These are phyloP conservation scores for Colletotrichum brevisporum DNA, from an alignment of 2,329 filamentous ascomycete genomes.

Conservation along the genomic window DNA sequence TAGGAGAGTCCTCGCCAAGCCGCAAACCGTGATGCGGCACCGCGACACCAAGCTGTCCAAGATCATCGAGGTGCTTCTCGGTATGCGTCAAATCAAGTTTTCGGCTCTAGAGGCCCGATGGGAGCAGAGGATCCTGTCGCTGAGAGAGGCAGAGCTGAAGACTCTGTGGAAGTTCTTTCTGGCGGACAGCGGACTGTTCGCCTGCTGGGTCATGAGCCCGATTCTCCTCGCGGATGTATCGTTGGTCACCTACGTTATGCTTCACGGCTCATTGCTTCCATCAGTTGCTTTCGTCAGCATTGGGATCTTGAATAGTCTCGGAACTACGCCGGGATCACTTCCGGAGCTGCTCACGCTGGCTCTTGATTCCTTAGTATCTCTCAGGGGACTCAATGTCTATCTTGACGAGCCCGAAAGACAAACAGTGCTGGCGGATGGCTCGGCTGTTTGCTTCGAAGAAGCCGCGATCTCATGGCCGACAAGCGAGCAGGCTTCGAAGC, in stretches of 20 bases:
- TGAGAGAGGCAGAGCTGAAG: conserved; percentile 51
- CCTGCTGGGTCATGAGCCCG: conserved; percentile 80
- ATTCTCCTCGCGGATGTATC: conserved; percentile 80
- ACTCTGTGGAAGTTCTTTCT: conserved; percentile 76
- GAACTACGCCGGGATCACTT: conserved; percentile 58
- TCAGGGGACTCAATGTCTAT: conserved; percentile 79
- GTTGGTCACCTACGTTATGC: background rate
- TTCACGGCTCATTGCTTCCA: background rate
- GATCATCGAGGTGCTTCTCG: conserved; percentile 52
- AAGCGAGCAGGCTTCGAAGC: background rate
- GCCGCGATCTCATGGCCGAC: conserved; percentile 19
- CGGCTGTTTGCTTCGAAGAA: conserved; percentile 43
- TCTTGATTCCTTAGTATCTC: conserved; percentile 79
- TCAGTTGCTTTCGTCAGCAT: conserved; percentile 1
- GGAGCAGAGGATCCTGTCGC: background rate
- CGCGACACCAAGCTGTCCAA: conserved; percentile 81
- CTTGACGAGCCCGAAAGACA: conserved; percentile 75
- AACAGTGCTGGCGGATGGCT: conserved; percentile 66
- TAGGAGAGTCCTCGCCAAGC: conserved; percentile 69
- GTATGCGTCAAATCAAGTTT: background rate
- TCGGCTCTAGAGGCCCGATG: background rate
- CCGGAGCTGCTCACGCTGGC: conserved; percentile 79
- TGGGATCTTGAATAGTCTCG: background rate
- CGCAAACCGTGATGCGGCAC: conserved; percentile 79
- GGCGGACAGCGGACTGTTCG: conserved; percentile 73